Conservation (phyloP, 192 early-diverging fungal species). For the Backusella sp. region DNA sequence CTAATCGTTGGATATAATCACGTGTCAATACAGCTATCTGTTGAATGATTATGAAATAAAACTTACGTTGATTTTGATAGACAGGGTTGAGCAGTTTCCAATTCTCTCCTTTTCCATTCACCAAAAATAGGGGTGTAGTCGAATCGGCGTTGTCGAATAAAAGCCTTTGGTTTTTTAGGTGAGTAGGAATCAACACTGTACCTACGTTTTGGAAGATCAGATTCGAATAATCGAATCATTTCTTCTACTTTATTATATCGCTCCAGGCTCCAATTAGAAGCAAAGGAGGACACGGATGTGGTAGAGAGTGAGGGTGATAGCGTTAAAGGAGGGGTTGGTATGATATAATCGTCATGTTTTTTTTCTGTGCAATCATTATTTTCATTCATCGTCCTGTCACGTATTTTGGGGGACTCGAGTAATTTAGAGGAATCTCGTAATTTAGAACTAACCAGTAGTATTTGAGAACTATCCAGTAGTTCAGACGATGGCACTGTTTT, state of each 20-base stretch:
- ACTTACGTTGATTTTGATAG: conserved; percentile 7
- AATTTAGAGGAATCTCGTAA: neutral
- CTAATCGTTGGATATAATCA: neutral
- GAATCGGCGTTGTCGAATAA: neutral
- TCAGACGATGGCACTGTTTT: neutral
- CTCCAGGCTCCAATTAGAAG: conserved; percentile 1
- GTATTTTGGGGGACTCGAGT: neutral
- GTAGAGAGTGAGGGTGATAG: conserved; percentile 10
- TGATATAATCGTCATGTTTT: neutral
- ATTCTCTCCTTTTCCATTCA: conserved; percentile 7
- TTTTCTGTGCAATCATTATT: neutral
- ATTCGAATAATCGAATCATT: neutral
- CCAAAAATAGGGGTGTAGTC: neutral
- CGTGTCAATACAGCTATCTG: neutral
- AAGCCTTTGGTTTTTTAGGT: neutral
- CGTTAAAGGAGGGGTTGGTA: neutral
- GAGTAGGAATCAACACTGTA: neutral
- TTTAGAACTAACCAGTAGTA: neutral
- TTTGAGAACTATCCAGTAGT: neutral
- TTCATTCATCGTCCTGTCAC: neutral
- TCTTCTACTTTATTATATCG: conserved; percentile 3
- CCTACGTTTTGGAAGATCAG: neutral
- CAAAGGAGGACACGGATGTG: neutral
- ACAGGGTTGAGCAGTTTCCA: neutral
- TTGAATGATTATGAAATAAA: neutral